Evolutionary conservation across 768 basidiomycete genomes (phyloP).

Genomic region (Amanita polypyramis): DNA sequence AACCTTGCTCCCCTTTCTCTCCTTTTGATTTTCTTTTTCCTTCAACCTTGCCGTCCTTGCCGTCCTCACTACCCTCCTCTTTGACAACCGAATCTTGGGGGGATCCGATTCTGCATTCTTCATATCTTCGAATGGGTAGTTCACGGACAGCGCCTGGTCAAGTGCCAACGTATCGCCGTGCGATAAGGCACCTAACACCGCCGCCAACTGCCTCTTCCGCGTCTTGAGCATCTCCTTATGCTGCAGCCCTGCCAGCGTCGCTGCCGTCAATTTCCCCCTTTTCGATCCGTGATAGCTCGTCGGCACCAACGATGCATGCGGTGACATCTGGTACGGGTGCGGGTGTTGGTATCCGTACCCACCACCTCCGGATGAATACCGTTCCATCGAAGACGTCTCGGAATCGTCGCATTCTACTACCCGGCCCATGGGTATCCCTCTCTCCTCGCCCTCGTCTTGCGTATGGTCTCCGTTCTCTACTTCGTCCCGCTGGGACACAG

Average conservation of each 20-base stretch:
- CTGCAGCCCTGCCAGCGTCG: conserved; percentile 59
- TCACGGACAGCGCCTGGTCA: conserved; percentile 64
- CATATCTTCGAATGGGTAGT: conserved; percentile 19
- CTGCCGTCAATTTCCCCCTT: conserved; percentile 42
- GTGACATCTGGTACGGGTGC: background rate
- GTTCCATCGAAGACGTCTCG: conserved; percentile 9
- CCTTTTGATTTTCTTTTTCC: conserved; percentile 13
- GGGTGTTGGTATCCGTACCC: conserved; percentile 4
- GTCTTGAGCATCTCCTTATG: conserved; percentile 65
- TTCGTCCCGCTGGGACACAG: conserved; percentile 35
- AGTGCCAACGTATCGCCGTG: conserved; percentile 63
- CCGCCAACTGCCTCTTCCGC: conserved; percentile 60
- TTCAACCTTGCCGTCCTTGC: conserved; percentile 34
- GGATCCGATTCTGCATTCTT: conserved; percentile 10
- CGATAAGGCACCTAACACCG: conserved; percentile 57
- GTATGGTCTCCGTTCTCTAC: conserved; percentile 23
- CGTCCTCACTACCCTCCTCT: conserved; percentile 39
- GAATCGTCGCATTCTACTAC: conserved; percentile 13
- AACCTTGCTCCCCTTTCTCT: conserved; percentile 17
- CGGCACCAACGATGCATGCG: conserved; percentile 8
- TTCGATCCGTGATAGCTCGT: conserved; percentile 12
- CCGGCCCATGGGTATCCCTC: conserved; percentile 15
- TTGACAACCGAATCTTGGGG: conserved; percentile 42
- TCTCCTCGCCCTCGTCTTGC: conserved; percentile 20
- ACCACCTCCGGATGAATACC: background rate